Evolutionary conservation across 2,329 filamentous ascomycete genomes (phyloP).

Genomic region (Colletotrichum karsti): DNA sequence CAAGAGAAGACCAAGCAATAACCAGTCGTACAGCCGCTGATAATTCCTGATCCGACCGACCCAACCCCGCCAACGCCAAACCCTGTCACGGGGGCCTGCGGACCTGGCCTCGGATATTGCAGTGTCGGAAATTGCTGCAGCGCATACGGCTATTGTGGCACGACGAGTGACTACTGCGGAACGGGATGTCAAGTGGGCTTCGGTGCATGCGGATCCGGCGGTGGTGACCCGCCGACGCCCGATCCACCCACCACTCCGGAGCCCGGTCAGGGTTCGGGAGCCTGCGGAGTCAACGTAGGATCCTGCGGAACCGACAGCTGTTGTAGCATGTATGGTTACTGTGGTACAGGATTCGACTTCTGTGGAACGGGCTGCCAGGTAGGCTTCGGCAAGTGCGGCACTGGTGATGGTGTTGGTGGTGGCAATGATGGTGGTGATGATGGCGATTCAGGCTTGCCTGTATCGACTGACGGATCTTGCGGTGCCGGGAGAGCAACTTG

Average conservation of each 20-base stretch:
- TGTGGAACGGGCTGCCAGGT: conserved; percentile 29
- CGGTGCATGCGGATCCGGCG: conserved; percentile 24
- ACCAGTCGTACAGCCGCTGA: background rate
- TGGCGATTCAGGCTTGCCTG: conserved; percentile 9
- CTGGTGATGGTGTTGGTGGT: background rate
- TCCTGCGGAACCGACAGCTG: conserved; percentile 22
- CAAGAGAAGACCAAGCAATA: background rate
- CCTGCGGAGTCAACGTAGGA: conserved; percentile 12
- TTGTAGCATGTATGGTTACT: conserved; percentile 31
- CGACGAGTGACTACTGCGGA: conserved; percentile 25
- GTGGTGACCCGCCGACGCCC: background rate
- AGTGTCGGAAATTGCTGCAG: conserved; percentile 30
- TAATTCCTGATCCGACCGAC: background rate
- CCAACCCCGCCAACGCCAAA: background rate
- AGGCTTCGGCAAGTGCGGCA: conserved; percentile 27
- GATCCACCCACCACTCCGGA: background rate
- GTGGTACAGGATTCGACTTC: conserved; percentile 24
- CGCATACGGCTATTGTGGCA: conserved; percentile 29
- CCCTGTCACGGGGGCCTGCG: conserved; percentile 12
- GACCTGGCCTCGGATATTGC: conserved; percentile 9
- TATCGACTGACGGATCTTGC: conserved; percentile 24
- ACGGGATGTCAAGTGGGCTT: conserved; percentile 27
- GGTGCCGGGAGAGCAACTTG: conserved; percentile 22
- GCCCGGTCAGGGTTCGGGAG: background rate
- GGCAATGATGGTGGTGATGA: background rate